These are phyloP conservation scores for Saussurea involucrata DNA, from an alignment of 129 eudicot species.

Conservation along the genomic window DNA sequence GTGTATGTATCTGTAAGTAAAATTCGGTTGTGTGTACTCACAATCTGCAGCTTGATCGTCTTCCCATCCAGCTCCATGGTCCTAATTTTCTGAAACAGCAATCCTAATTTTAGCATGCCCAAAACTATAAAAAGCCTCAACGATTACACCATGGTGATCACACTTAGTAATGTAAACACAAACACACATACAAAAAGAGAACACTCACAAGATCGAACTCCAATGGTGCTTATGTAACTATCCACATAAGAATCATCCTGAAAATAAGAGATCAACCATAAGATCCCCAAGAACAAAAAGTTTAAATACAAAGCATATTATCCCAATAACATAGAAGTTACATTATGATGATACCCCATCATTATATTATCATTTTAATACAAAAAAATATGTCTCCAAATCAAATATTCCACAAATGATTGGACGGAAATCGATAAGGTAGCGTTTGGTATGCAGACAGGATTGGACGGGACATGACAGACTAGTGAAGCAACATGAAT, in stretches of 20 bases:
- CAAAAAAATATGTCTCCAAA: background rate
- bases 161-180: background rate
- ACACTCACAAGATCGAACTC: conserved; percentile 82
- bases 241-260: conserved; percentile 98
- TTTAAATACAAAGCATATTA: background rate
- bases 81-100: conserved; percentile 73
- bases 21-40: conserved; percentile 28
- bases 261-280: conserved; percentile 18
- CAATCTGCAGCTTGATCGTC: conserved; percentile 93
- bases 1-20: background rate
- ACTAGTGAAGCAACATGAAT: too few species aligned
- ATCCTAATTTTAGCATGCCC: background rate
- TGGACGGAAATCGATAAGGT: background rate
- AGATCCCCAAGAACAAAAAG: background rate
- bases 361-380: background rate
- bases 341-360: background rate
- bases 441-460: too few species aligned
- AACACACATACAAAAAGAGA: background rate
- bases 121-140: background rate
- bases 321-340: background rate
- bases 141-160: background rate
- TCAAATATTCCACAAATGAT: background rate
- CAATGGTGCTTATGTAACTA: conserved; percentile 98
- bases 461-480: too few species aligned
- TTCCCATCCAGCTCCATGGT: conserved; percentile 88